These are phyloP conservation scores for Larix kaempferi DNA, from an alignment of 75 land plant species.

Conservation along the genomic window DNA sequence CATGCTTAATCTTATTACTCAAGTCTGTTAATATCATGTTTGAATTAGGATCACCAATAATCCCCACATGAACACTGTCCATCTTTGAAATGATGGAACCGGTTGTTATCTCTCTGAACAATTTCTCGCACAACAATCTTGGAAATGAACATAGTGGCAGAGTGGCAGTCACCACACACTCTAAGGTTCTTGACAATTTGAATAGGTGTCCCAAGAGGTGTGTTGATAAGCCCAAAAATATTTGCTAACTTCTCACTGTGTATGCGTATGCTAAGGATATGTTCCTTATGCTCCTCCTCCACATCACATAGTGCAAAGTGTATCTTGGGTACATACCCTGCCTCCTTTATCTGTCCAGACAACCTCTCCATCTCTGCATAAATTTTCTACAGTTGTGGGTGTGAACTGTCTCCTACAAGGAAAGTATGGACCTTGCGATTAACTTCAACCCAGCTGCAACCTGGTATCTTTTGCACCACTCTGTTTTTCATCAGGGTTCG, in stretches of 20 bases:
- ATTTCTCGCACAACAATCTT: not conserved
- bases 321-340: slow-evolving; percentile 11
- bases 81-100: not conserved
- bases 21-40: not conserved
- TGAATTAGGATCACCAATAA: not conserved
- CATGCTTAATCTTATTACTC: too few species aligned
- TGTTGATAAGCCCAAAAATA: not conserved
- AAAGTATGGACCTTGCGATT: too few species aligned
- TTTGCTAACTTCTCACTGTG: not conserved
- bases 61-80: not conserved
- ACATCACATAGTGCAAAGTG: not conserved
- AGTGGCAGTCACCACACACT: not conserved
- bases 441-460: too few species aligned
- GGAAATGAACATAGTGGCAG: not conserved
- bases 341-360: slow-evolving; percentile 9
- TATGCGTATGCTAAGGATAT: not conserved
- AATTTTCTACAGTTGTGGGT: slow-evolving; percentile 18
- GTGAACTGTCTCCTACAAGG: slow-evolving; percentile 35
- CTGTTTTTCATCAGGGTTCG: too few species aligned
- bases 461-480: too few species aligned
- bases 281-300: not conserved
- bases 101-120: not conserved
- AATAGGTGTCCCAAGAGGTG: not conserved
- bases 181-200: not conserved
- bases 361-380: slow-evolving; percentile 15